These are phyloP conservation scores for Macaranga tanarius DNA, from an alignment of 441 rosid genomes.

Conservation along the genomic window DNA sequence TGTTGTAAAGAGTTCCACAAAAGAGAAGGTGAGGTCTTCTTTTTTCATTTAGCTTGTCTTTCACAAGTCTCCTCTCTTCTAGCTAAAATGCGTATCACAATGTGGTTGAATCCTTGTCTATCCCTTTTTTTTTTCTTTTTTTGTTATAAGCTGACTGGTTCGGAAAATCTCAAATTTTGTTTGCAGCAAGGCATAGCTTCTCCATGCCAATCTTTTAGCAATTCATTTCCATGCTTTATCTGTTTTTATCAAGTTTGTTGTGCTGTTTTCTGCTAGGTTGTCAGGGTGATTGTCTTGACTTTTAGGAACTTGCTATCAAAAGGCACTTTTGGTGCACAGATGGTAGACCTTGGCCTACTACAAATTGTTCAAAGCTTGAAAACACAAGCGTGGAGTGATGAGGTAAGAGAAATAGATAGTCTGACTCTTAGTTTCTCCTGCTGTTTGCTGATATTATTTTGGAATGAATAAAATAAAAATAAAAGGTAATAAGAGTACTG, in stretches of 20 bases:
- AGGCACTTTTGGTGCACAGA: conserved; percentile 91
- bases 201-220: conserved; percentile 4
- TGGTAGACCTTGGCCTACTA: conserved; percentile 95
- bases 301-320: conserved; percentile 81
- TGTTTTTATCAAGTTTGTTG: conserved; percentile 24
- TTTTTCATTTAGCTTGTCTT: conserved; percentile 14
- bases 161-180: conserved; percentile 15
- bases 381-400: conserved; percentile 99
- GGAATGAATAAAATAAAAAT: neutral
- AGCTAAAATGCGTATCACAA: neutral
- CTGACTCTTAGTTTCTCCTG: conserved; percentile 3
- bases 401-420: conserved; percentile 48
- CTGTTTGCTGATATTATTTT: neutral
- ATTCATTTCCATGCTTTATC: neutral
- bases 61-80: neutral
- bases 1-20: conserved; percentile 87
- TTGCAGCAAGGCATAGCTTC: conserved; percentile 5
- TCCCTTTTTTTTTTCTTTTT: neutral
- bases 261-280: conserved; percentile 58
- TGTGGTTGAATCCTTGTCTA: conserved; percentile 1
- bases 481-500: neutral
- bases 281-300: conserved; percentile 85
- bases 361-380: conserved; percentile 90
- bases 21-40: conserved; percentile 75
- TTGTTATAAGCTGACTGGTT: conserved; percentile 1